Evolutionary conservation across 257 asterid species (phyloP), one percentile per base, ranked within the genome.

Genomic region (Misopates orontium): DNA sequence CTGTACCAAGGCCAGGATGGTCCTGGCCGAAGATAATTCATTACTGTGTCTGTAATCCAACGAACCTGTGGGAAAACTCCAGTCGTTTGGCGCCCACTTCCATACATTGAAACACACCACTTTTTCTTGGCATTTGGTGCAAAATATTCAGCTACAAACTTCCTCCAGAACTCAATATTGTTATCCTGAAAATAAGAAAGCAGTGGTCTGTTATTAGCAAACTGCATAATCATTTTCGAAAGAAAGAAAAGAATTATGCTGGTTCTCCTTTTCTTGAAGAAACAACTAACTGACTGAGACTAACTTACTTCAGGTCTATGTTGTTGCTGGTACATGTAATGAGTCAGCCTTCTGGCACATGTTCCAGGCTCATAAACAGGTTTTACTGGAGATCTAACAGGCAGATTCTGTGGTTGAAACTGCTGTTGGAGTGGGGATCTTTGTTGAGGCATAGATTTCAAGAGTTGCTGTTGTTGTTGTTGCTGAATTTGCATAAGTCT

Each of bases 81-180:
- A 56, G 81, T 85, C 10, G 96, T 82, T 77, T 90, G 99, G 60
- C 99, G 96, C 31, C 96, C 95, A 67, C 80, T 90, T 79, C 97
- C 97, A 67, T 93, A 93, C 97, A 93, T 84, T 10, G 99, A 93
- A 41, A 93, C 97, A 24, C 99, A 93, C 99, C 97, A 93, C 69
- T 88, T 93, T 70, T 93, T 93, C 92, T 87, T 90, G 36, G 99
- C 97, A 78, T 80, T 88, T 39, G 99, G 95, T 8, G 93, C 89
- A 75, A 87, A 93, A 69, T 80, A 93, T 75, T 93, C 98, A 0
- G 84, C 83, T 1, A 90, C 98, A 79, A 90, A 93, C 71, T 86
- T 90, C 70, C 96, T 81, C 99, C 97, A 93, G 62, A 84, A 93
- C 65, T 87, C 96, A 14, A 93, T 90, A 63, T 73, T 87, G 72